phyloP scores from a whole-genome alignment of 2,329 filamentous ascomycete species.

The Teratosphaeria epicoccoides region DNA sequence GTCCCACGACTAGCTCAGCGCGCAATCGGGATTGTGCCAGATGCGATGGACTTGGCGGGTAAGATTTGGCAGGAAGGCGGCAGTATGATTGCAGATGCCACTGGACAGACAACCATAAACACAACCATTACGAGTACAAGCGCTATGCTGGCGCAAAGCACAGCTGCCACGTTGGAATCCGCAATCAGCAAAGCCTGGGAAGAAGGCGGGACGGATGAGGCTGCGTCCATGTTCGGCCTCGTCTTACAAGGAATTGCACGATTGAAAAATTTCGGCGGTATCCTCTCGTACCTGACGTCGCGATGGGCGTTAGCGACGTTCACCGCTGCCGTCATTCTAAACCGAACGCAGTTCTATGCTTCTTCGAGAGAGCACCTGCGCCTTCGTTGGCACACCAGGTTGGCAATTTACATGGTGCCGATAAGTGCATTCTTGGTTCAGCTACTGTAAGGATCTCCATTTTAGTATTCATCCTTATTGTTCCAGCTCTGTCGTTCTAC shows the following conservation, averaged over 20 bases:
- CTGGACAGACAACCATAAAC: slow-evolving; percentile 34
- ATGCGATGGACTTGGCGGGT: slow-evolving; percentile 46
- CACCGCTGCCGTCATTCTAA: slow-evolving; percentile 74
- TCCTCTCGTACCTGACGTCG: slow-evolving; percentile 84
- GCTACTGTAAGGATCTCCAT: slow-evolving; percentile 38
- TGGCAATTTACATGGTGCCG: slow-evolving; percentile 60
- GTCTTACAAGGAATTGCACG: slow-evolving; percentile 17
- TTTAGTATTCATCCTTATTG: too few relatives aligned
- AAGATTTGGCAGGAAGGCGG: slow-evolving; percentile 43
- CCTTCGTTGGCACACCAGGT: slow-evolving; percentile 60
- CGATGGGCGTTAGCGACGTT: slow-evolving; percentile 88
- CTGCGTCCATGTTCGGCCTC: slow-evolving; percentile 18
- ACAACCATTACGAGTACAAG: slow-evolving; percentile 30
- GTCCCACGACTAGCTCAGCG: slow-evolving; percentile 61
- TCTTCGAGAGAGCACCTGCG: slow-evolving; percentile 72
- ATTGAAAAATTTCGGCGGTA: slow-evolving; percentile 60
- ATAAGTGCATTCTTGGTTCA: slow-evolving; percentile 61
- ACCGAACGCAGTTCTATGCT: slow-evolving; percentile 87
- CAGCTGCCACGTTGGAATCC: slow-evolving; percentile 25
- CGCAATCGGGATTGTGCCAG: slow-evolving; percentile 51
- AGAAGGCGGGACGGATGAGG: slow-evolving; percentile 14
- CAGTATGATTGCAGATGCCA: slow-evolving; percentile 50
- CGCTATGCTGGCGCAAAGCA: slow-evolving; percentile 33
- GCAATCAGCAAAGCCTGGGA: slow-evolving; percentile 16
- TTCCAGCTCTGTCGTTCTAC: too few relatives aligned